A percentile compares a stretch with the other conserved stretches of the same genome.
phyloP scores from a whole-genome alignment of 2,329 filamentous ascomycete species.

The Nemania sp. region DNA sequence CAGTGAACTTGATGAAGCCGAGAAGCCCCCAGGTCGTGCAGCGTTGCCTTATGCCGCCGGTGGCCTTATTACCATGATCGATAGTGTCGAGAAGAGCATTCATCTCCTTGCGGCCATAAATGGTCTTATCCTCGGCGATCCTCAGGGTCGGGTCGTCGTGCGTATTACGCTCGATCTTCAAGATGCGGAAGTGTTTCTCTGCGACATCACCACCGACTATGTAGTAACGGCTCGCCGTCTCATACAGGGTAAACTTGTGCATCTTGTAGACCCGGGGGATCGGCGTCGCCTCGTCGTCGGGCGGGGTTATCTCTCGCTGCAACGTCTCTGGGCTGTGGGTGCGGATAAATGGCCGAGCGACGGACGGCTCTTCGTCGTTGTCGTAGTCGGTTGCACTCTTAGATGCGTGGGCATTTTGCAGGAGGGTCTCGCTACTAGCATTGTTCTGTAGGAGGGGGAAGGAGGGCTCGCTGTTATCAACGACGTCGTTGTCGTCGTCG shows the following conservation, averaged over 20 bases:
- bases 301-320: constrained; percentile 44
- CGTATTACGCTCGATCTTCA: constrained; percentile 93
- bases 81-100: constrained; percentile 93
- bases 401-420: constrained; percentile 48
- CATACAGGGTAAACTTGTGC: constrained; percentile 98
- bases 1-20: constrained; percentile 96
- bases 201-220: constrained; percentile 92
- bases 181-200: constrained; percentile 87
- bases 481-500: constrained; percentile 4
- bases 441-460: constrained; percentile 59
- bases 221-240: constrained; percentile 93
- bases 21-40: constrained; percentile 94
- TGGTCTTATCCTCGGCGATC: constrained; percentile 92
- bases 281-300: constrained; percentile 45
- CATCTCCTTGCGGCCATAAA: constrained; percentile 94
- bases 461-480: constrained; percentile 44
- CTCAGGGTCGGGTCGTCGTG: constrained; percentile 81
- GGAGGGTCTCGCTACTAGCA: constrained; percentile 53
- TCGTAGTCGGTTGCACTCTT: constrained; percentile 58
- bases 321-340: constrained; percentile 64
- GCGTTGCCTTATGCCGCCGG: constrained; percentile 88
- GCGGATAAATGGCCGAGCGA: constrained; percentile 69
- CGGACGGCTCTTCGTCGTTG: constrained; percentile 69
- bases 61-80: constrained; percentile 91
- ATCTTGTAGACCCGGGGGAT: constrained; percentile 71